Conservation (phyloP, 495 filamentous ascomycete species). For the Lasiosphaeria miniovina region DNA sequence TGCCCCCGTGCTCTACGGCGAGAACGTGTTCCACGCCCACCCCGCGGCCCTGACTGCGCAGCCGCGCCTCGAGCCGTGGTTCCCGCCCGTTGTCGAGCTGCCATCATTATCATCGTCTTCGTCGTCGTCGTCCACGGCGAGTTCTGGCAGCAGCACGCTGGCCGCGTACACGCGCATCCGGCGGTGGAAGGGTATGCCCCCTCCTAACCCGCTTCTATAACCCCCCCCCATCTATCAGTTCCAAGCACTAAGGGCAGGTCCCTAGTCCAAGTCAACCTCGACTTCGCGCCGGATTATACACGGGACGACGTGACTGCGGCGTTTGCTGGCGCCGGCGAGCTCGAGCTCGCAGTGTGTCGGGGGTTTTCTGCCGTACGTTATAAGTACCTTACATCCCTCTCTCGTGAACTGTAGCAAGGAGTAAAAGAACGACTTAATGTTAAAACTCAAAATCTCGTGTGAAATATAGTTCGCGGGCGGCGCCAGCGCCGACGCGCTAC, state of each 20-base stretch:
- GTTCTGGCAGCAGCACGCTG: no score
- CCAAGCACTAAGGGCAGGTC: background rate
- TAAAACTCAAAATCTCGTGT: no score
- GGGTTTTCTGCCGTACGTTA: background rate
- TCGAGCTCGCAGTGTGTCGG: slow-evolving; percentile 48
- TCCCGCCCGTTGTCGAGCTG: slow-evolving; percentile 27
- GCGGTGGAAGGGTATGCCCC: slow-evolving; percentile 30
- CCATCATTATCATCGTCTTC: slow-evolving; percentile 1
- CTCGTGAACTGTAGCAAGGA: no score
- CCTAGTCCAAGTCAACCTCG: slow-evolving; percentile 1
- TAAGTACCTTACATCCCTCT: no score
- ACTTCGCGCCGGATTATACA: slow-evolving; percentile 8
- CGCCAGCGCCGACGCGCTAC: slow-evolving; percentile 38
- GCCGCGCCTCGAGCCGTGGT: slow-evolving; percentile 38
- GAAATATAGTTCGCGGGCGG: slow-evolving; percentile 34
- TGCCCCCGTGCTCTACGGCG: slow-evolving; percentile 44
- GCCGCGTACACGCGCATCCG: slow-evolving; percentile 32
- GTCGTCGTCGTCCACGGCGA: background rate
- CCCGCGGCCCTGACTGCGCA: slow-evolving; percentile 40
- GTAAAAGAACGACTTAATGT: slow-evolving; percentile 3
- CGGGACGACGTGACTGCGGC: slow-evolving; percentile 24
- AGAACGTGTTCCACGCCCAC: slow-evolving; percentile 54
- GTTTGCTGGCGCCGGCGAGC: slow-evolving; percentile 42
- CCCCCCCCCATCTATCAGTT: background rate
- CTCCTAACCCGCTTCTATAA: background rate